Conservation (phyloP, 2,329 filamentous ascomycete genomes). For the Colletotrichum lini region DNA sequence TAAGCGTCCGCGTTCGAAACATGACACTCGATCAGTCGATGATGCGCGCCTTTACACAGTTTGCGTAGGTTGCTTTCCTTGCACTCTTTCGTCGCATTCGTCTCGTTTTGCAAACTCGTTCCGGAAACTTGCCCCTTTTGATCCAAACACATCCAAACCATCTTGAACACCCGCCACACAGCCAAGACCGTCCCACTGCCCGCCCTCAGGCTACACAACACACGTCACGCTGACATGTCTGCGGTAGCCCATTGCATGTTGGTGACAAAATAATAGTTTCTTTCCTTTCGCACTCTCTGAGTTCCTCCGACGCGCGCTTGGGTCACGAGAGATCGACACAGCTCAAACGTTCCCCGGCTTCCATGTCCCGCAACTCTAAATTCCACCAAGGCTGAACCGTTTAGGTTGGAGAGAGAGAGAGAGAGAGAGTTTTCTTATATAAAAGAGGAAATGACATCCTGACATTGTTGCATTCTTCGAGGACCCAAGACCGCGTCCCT, state of each 20-base stretch:
- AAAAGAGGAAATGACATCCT: background rate
- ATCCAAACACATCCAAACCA: constrained; percentile 7
- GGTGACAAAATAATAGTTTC: background rate
- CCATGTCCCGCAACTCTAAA: constrained; percentile 40
- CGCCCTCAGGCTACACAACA: background rate
- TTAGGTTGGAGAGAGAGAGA: constrained; percentile 4
- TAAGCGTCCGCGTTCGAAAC: constrained; percentile 10
- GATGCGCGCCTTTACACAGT: background rate
- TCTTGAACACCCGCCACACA: constrained; percentile 6
- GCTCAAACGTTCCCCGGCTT: constrained; percentile 29
- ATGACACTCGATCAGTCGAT: constrained; percentile 17
- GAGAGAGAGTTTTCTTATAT: background rate
- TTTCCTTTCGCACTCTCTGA: background rate
- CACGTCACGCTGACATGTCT: background rate
- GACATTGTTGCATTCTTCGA: background rate
- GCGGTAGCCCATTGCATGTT: background rate
- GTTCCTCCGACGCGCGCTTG: constrained; percentile 36
- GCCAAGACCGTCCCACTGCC: background rate
- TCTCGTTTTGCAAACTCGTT: constrained; percentile 11
- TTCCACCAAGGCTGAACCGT: background rate
- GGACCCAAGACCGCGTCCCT: constrained; percentile 1
- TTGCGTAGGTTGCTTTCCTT: background rate
- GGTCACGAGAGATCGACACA: constrained; percentile 28
- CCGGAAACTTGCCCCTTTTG: constrained; percentile 10
- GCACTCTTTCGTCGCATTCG: background rate